phyloP scores from a whole-genome alignment of 768 basidiomycete genomes.

The Mycena alexandri region DNA sequence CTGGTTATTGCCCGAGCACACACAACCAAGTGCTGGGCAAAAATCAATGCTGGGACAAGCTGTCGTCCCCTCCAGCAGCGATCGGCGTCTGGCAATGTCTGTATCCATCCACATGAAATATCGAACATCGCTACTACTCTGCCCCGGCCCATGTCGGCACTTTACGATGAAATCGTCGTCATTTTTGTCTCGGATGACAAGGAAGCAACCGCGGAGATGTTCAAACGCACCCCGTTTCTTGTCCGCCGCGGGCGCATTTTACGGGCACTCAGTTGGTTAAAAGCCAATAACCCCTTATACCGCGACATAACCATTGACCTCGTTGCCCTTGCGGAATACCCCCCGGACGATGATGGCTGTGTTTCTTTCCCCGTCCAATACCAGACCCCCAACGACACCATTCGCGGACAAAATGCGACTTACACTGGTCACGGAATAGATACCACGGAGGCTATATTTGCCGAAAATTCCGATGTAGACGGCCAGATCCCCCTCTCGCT shows the following conservation, averaged over 20 bases:
- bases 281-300: slow-evolving; percentile 16
- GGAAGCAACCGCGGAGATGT: slow-evolving; percentile 16
- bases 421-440: slow-evolving; percentile 36
- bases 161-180: slow-evolving; percentile 8
- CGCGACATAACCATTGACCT: slow-evolving; percentile 27
- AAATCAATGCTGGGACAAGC: slow-evolving; percentile 3
- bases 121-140: background rate
- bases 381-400: slow-evolving; percentile 18
- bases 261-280: no score
- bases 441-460: slow-evolving; percentile 17
- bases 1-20: slow-evolving; percentile 4
- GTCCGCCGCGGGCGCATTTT: no score
- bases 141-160: slow-evolving; percentile 22
- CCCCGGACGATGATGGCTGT: slow-evolving; percentile 13
- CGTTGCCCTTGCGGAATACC: slow-evolving; percentile 26
- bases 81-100: slow-evolving; percentile 35
- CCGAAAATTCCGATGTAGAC: background rate
- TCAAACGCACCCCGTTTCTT: no score
- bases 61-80: slow-evolving; percentile 7
- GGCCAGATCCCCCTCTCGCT: background rate
- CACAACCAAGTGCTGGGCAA: slow-evolving; percentile 13
- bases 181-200: slow-evolving; percentile 13
- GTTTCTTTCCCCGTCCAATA: slow-evolving; percentile 29
- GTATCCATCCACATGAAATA: slow-evolving; percentile 37
- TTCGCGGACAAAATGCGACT: slow-evolving; percentile 27